Percentiles rank a stretch among this genome's conserved stretches.
phyloP scores from a whole-genome alignment of 2,329 filamentous ascomycete genomes.

The Didymosphaeria variabile region DNA sequence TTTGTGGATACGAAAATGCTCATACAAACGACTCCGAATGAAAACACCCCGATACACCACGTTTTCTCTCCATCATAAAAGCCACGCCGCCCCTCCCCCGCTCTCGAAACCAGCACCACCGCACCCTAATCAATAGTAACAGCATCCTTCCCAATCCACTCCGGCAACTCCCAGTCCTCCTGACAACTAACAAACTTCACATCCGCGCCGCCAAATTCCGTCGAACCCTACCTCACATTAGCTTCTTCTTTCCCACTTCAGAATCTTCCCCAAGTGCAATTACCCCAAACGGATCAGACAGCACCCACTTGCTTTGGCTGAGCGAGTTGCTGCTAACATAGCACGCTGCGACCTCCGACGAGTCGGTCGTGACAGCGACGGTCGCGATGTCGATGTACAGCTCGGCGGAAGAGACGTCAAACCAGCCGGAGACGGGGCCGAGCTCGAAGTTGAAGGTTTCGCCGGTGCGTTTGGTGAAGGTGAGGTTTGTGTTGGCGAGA shows the following conservation, averaged over 20 bases:
- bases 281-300: not conserved
- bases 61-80: too few relatives aligned
- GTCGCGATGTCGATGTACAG: not conserved
- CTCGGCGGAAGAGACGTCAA: not conserved
- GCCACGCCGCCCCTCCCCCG: not conserved
- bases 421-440: not conserved
- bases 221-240: not conserved
- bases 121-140: not conserved
- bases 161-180: not conserved
- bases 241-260: not conserved
- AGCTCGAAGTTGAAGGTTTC: not conserved
- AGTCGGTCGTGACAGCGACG: not conserved
- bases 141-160: not conserved
- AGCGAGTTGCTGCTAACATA: not conserved
- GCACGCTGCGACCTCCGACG: not conserved
- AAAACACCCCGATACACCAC: too few relatives aligned
- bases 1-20: too few relatives aligned
- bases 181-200: not conserved
- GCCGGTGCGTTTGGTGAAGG: not conserved
- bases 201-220: not conserved
- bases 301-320: not conserved
- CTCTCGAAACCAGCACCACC: not conserved
- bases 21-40: too few relatives aligned
- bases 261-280: not conserved
- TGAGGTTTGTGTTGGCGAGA: not conserved